A percentile compares a stretch with the other conserved stretches of the same genome.
Evolutionary conservation across 805 yeast genomes (phyloP).

Genomic region (Metschnikowia dekortorum): DNA sequence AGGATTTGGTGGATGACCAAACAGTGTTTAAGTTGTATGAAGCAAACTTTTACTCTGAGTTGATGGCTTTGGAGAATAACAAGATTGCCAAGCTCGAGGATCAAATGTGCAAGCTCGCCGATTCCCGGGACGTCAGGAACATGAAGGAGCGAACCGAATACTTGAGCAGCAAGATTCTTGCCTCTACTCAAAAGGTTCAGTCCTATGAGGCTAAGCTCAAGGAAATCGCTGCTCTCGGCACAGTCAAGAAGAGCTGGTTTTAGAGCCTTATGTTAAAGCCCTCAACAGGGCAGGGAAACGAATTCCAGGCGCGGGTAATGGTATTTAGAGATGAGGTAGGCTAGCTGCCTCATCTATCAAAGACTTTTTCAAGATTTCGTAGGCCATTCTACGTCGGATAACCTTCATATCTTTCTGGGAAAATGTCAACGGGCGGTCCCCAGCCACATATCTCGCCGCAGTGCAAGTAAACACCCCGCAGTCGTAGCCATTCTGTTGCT

Average conservation of each 20-base stretch:
- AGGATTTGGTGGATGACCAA: slow-evolving; percentile 54
- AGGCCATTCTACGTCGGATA: slow-evolving; percentile 67
- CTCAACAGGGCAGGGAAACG: not conserved
- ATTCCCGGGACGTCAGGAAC: slow-evolving; percentile 47
- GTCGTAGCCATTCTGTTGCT: slow-evolving; percentile 85
- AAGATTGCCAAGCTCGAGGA: slow-evolving; percentile 65
- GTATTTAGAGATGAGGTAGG: slow-evolving; percentile 11
- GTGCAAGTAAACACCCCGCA: slow-evolving; percentile 94
- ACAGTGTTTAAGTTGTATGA: slow-evolving; percentile 59
- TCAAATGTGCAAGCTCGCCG: slow-evolving; percentile 60
- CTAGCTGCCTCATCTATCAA: slow-evolving; percentile 20
- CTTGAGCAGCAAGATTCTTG: slow-evolving; percentile 61
- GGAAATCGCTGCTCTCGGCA: slow-evolving; percentile 15
- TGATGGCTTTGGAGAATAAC: slow-evolving; percentile 55
- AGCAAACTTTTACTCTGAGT: slow-evolving; percentile 49
- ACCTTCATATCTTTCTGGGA: slow-evolving; percentile 64
- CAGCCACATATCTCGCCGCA: slow-evolving; percentile 59
- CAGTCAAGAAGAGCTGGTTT: slow-evolving; percentile 10
- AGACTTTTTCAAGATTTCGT: slow-evolving; percentile 42
- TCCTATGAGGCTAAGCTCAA: slow-evolving; percentile 27
- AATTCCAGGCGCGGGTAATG: not conserved
- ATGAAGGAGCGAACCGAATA: slow-evolving; percentile 62
- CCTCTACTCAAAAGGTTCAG: slow-evolving; percentile 45
- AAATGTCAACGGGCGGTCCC: slow-evolving; percentile 48
- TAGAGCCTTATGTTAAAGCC: slow-evolving; percentile 5